These are phyloP conservation scores for Paxillus ammoniavirescens DNA, from an alignment of 768 basidiomycete species.

Conservation along the genomic window DNA sequence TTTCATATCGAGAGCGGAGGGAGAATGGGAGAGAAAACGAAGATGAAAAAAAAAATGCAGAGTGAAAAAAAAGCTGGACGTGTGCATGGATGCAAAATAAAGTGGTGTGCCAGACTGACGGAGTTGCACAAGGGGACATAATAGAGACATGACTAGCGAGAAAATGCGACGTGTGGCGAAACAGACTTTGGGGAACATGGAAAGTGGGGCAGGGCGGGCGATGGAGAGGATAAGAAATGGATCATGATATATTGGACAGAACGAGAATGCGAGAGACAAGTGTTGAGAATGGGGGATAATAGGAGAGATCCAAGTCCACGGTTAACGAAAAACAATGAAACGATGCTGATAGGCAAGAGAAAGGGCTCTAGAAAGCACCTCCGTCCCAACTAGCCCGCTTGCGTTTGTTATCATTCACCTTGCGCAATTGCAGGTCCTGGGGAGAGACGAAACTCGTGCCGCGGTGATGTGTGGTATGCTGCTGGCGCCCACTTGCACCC, in stretches of 20 bases:
- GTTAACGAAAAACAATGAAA: background rate
- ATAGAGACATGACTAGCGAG: constrained; percentile 21
- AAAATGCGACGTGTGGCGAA: background rate
- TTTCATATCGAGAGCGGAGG: constrained; percentile 18
- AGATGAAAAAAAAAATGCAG: background rate
- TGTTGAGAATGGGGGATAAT: constrained; percentile 9
- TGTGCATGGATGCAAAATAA: constrained; percentile 14
- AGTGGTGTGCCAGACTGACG: constrained; percentile 6
- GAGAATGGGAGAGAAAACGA: background rate
- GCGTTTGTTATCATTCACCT: constrained; percentile 50
- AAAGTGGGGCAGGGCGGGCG: background rate
- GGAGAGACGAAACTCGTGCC: constrained; percentile 54
- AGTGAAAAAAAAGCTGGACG: constrained; percentile 1
- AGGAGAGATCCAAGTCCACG: constrained; percentile 3
- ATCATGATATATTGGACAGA: constrained; percentile 5
- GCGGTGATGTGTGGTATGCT: constrained; percentile 40
- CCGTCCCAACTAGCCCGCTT: constrained; percentile 62
- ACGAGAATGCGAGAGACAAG: constrained; percentile 4
- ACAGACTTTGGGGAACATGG: background rate
- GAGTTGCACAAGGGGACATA: constrained; percentile 9
- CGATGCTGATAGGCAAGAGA: background rate
- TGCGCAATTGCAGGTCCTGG: constrained; percentile 49
- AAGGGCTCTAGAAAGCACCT: constrained; percentile 27
- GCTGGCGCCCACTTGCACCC: constrained; percentile 11
- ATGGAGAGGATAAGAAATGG: constrained; percentile 6